These are phyloP conservation scores for Platanthera zijinensis DNA, from an alignment of 106 monocot genomes.

Conservation along the genomic window DNA sequence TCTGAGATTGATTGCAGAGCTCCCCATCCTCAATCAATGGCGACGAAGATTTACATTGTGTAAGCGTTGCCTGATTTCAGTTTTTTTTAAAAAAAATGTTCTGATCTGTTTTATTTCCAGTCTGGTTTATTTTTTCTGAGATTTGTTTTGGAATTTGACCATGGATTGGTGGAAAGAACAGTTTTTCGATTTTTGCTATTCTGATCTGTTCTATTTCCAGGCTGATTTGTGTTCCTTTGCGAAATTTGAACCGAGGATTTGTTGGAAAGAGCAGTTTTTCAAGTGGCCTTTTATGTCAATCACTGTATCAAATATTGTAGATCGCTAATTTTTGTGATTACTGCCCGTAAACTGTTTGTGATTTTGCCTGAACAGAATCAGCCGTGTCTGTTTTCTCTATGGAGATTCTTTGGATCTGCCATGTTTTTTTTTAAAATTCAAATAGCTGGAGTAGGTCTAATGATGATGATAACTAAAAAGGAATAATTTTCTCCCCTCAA, in stretches of 20 bases:
- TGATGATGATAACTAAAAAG: not conserved
- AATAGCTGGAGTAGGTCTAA: not conserved
- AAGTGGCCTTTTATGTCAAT: not conserved
- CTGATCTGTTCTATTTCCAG: no score
- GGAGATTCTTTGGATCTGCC: not conserved
- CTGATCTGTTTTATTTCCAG: not conserved
- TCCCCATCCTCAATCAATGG: not conserved
- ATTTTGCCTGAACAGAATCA: not conserved
- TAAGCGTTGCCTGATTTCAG: not conserved
- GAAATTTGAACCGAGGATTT: not conserved
- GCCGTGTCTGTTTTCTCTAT: not conserved
- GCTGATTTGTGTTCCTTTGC: not conserved
- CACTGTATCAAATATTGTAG: not conserved
- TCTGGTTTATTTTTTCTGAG: not conserved
- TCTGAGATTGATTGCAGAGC: not conserved
- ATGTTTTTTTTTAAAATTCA: not conserved
- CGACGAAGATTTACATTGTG: slow-evolving; percentile 9
- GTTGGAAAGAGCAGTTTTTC: not conserved
- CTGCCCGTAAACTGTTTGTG: not conserved
- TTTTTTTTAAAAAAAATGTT: not conserved
- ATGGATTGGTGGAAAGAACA: no score
- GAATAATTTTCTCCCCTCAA: not conserved
- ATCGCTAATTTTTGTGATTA: not conserved
- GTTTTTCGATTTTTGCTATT: no score
- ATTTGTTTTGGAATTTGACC: not conserved